phyloP scores from a whole-genome alignment of 2,329 filamentous ascomycete species.

The Emergomyces pasteurianus region DNA sequence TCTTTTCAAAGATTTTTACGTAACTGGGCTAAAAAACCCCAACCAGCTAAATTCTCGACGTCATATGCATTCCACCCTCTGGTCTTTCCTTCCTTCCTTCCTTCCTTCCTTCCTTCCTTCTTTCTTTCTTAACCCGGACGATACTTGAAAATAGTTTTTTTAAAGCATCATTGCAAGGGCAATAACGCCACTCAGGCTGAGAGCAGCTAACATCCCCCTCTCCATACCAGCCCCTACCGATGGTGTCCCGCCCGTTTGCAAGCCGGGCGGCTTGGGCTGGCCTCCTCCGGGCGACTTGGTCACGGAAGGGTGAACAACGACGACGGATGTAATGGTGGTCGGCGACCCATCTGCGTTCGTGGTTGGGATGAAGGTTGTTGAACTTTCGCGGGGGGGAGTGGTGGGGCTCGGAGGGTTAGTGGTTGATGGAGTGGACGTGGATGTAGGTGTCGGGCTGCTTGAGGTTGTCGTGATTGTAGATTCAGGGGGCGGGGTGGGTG shows the following conservation, averaged over 20 bases:
- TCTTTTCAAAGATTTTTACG: too few relatives aligned
- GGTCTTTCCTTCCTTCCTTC: neutral
- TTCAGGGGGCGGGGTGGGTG: neutral
- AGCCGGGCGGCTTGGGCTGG: conserved; percentile 20
- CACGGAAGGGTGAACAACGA: conserved; percentile 30
- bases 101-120: neutral
- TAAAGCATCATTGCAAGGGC: conserved; percentile 29
- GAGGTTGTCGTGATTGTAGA: neutral
- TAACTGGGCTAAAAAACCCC: too few relatives aligned
- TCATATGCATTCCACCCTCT: too few relatives aligned
- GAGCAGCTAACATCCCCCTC: conserved; percentile 26
- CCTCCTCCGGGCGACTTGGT: conserved; percentile 13
- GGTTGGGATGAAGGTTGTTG: conserved; percentile 28
- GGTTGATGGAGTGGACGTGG: neutral
- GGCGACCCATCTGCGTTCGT: conserved; percentile 31
- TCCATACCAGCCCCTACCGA: conserved; percentile 19
- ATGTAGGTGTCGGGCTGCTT: conserved; percentile 6
- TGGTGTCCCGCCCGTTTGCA: conserved; percentile 26
- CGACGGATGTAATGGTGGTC: conserved; percentile 34
- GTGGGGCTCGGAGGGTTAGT: conserved; percentile 2
- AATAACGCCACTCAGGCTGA: conserved; percentile 32
- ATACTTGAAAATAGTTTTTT: neutral
- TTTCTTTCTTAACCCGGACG: too few relatives aligned
- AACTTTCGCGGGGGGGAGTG: conserved; percentile 7
- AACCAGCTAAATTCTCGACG: too few relatives aligned